Evolutionary conservation across 192 early-diverging fungal species (phyloP), one percentile per base, ranked within the genome.

Genomic region (Rhizoclosmatium globosum): DNA sequence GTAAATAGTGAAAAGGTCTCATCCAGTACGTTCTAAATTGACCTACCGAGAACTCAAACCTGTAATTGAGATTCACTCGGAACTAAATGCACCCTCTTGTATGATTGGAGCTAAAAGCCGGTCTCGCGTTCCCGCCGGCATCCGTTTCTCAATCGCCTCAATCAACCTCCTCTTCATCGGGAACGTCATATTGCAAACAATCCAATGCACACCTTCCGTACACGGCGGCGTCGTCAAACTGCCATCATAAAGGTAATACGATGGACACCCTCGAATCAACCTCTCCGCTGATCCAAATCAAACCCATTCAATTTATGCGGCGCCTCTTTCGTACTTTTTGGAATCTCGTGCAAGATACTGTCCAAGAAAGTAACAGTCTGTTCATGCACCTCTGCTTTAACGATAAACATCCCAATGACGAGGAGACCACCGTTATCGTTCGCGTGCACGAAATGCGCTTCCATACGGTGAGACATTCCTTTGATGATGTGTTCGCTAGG

Each of bases 371-470:
- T 69, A 39, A 42, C 43, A 31, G 76, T 46, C 31, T 31, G 31
- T 31, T 31, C 31, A 31, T 31, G 31, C 6, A 42, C 41, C 42
- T 67, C 65, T 9, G 64, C 76, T 15, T 39, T 48, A 42, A 42
- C 41, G n/a, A 77, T 44, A 53, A 77, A 77, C 66, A 77, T 68
- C 19, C 76, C 76, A 13, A 77, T 68, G 6, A 77, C 76, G 4
- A 77, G 66, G 15, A 77, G 53, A n/a, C 38, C 38, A 2, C 76
- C 76, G 47, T 44, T 50, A 15, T 77, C 65, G 39, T 38, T 77
- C 31, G 31, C 47, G 50, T 77, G 76, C 44, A 77, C 76, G 31
- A 77, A 69, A 57, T 77, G 76, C 2, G 76, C 76, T 44, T 77
- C 76, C 65, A 77, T 67, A 13, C 64, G 39, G 11, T 31, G 46